Conservation (phyloP, 345 rosid species). For the Eucalyptus victrix region DNA sequence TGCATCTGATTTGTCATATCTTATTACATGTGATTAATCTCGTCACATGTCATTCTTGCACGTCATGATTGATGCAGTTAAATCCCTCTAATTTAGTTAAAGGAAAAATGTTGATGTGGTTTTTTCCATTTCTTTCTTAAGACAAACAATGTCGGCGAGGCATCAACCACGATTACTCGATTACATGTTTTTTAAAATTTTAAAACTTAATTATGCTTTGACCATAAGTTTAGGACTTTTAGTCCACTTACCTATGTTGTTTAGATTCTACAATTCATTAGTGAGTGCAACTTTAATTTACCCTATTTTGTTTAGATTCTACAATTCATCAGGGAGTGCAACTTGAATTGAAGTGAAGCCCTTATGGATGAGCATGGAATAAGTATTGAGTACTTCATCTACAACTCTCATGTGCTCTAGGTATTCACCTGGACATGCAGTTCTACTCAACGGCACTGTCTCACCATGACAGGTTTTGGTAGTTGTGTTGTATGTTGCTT, state of each 20-base stretch:
- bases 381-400: too few species aligned
- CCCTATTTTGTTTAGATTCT: background rate
- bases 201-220: background rate
- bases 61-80: fast-evolving
- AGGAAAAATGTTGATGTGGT: fast-evolving
- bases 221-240: background rate
- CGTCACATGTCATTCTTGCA: fast-evolving
- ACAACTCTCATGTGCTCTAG: too few species aligned
- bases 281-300: background rate
- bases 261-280: background rate
- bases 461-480: too few species aligned
- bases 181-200: background rate
- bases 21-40: background rate
- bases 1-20: background rate
- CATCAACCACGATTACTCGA: fast-evolving
- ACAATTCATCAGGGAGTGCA: background rate
- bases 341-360: background rate
- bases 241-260: background rate
- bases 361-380: too few species aligned
- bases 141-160: fast-evolving
- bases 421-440: too few species aligned
- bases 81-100: background rate
- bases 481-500: too few species aligned
- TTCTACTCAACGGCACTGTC: too few species aligned
- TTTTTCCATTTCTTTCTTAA: background rate